These are phyloP conservation scores for Hawksworthiomyces lignivorus DNA, from an alignment of 2,329 filamentous ascomycete species.

Conservation along the genomic window DNA sequence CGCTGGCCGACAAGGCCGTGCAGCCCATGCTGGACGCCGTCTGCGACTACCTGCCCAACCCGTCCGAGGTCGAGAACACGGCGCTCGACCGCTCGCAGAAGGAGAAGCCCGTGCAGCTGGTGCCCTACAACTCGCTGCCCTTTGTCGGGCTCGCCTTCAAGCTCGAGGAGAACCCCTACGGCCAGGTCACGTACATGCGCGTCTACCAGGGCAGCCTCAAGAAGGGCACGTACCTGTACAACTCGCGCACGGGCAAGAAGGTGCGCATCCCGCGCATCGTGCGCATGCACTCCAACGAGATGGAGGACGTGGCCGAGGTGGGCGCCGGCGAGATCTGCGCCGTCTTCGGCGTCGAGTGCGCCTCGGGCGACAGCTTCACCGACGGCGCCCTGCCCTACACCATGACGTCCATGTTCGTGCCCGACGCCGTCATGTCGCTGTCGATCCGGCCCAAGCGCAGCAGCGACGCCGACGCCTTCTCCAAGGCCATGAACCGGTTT, in stretches of 20 bases:
- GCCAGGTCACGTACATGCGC: conserved; percentile 95
- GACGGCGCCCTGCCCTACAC: conserved; percentile 87
- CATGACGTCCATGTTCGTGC: conserved; percentile 98
- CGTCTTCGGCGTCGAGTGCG: conserved; percentile 95
- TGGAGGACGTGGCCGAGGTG: conserved; percentile 92
- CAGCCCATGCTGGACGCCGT: conserved; percentile 95
- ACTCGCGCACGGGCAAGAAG: conserved; percentile 90
- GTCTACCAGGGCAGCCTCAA: conserved; percentile 90
- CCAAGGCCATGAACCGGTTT: conserved; percentile 97
- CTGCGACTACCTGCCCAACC: conserved; percentile 92
- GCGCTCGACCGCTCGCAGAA: conserved; percentile 75
- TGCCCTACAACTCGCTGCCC: conserved; percentile 87
- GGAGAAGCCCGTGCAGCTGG: conserved; percentile 76
- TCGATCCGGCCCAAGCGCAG: conserved; percentile 94
- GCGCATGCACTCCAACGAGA: conserved; percentile 98
- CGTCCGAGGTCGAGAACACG: conserved; percentile 78
- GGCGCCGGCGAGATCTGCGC: conserved; percentile 97
- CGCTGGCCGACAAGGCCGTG: conserved; percentile 86
- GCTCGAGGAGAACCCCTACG: conserved; percentile 97
- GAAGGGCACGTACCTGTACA: conserved; percentile 88
- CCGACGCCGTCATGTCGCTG: conserved; percentile 94
- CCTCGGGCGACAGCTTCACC: conserved; percentile 96
- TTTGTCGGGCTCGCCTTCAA: conserved; percentile 98
- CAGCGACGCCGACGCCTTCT: conserved; percentile 89
- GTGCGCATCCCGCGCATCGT: conserved; percentile 95